Percentiles rank a stretch among this genome's conserved stretches.
Evolutionary conservation across 176 grass and related monocot genomes (phyloP).

Genomic region (Avena insularis): DNA sequence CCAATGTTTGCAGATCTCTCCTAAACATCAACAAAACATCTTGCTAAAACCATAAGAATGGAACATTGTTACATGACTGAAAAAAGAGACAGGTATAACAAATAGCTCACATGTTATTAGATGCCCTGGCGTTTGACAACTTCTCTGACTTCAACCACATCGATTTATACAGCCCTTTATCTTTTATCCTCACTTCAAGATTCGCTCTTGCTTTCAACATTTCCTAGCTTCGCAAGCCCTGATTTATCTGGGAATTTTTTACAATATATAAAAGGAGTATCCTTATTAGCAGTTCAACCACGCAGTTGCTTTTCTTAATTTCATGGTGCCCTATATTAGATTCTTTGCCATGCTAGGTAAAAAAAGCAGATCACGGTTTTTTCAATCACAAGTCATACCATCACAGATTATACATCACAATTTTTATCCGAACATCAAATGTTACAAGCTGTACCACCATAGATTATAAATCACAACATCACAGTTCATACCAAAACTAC

Average conservation of each 20-base stretch:
- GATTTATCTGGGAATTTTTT: constrained; percentile 39
- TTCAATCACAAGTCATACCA: background rate
- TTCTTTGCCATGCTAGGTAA: background rate
- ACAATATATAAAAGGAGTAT: background rate
- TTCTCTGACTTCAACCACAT: constrained; percentile 41
- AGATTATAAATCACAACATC: background rate
- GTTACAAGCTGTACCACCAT: background rate
- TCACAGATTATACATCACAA: background rate
- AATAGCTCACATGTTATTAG: constrained; percentile 35
- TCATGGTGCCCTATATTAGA: background rate
- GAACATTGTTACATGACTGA: background rate
- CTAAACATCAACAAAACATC: background rate
- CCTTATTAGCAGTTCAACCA: background rate
- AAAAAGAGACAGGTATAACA: background rate
- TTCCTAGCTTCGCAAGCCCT: constrained; percentile 64
- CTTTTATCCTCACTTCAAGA: constrained; percentile 76
- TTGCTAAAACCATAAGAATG: background rate
- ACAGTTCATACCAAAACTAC: background rate
- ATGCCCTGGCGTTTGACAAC: constrained; percentile 44
- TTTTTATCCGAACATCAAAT: background rate
- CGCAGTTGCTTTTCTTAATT: background rate
- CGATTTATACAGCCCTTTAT: constrained; percentile 71
- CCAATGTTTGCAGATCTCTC: constrained; percentile 48
- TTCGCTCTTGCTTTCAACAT: constrained; percentile 91
- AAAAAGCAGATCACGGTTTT: background rate